These are phyloP conservation scores for Saccharomycopsis sp. DNA, from an alignment of 805 yeast species.

Conservation along the genomic window DNA sequence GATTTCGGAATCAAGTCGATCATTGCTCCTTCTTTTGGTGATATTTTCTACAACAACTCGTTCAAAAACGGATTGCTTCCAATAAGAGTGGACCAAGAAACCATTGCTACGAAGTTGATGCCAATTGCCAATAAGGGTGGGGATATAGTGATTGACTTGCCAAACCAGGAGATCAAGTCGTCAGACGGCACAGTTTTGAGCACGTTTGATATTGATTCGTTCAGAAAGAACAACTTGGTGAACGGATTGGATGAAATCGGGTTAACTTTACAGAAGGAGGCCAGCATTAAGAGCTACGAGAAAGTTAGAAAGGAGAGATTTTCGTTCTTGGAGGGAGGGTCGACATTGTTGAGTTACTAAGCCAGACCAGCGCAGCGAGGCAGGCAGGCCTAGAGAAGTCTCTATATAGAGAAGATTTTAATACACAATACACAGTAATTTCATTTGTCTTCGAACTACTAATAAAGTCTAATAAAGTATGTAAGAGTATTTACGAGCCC, in stretches of 20 bases:
- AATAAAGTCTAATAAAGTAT: too few relatives aligned
- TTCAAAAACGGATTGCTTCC: slow-evolving; percentile 94
- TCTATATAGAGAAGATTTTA: too few relatives aligned
- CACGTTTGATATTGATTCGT: slow-evolving; percentile 79
- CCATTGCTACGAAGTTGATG: slow-evolving; percentile 61
- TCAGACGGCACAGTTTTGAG: slow-evolving; percentile 68
- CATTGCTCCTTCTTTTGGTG: slow-evolving; percentile 98
- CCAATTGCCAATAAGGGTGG: slow-evolving; percentile 76
- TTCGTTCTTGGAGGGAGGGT: slow-evolving; percentile 91
- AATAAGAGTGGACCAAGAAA: slow-evolving; percentile 78
- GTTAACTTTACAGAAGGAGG: slow-evolving; percentile 85
- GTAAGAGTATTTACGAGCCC: too few relatives aligned
- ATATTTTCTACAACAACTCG: slow-evolving; percentile 95
- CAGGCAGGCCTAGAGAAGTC: neutral
- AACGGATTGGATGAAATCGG: slow-evolving; percentile 98
- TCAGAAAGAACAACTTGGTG: slow-evolving; percentile 90
- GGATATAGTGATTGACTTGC: slow-evolving; percentile 73
- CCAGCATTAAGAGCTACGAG: slow-evolving; percentile 68
- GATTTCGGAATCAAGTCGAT: slow-evolving; percentile 95
- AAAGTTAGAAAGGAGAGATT: slow-evolving; percentile 67
- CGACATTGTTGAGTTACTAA: slow-evolving; percentile 41
- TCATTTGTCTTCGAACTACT: too few relatives aligned
- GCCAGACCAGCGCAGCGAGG: too few relatives aligned
- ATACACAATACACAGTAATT: too few relatives aligned
- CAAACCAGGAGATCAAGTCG: slow-evolving; percentile 70